These are phyloP conservation scores for Lactarius sanguifluus DNA, from an alignment of 768 basidiomycete species.

Conservation along the genomic window DNA sequence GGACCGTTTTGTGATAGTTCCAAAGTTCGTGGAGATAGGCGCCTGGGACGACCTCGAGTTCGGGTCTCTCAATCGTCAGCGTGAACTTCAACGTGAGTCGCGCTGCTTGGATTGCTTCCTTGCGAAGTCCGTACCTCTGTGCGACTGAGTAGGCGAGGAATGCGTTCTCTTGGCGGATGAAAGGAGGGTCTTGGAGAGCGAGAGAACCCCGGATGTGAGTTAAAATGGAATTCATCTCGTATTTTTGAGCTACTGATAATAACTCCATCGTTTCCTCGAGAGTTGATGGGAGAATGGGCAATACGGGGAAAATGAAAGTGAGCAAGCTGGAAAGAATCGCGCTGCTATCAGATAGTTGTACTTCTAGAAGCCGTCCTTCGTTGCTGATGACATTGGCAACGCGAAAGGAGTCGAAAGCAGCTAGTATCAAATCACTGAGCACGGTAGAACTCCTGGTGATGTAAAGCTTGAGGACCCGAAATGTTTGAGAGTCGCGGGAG, in stretches of 20 bases:
- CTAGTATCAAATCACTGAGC: background rate
- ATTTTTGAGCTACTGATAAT: background rate
- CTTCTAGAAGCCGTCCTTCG: too few species aligned
- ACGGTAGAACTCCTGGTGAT: slow-evolving; percentile 1
- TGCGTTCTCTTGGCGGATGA: slow-evolving; percentile 5
- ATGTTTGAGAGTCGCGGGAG: background rate
- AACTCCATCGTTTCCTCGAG: background rate
- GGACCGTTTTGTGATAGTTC: slow-evolving; percentile 8
- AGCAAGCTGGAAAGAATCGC: background rate
- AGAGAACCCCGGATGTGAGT: background rate
- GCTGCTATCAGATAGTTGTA: background rate
- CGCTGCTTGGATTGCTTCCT: slow-evolving; percentile 4
- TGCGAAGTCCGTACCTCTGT: background rate
- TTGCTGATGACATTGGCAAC: too few species aligned
- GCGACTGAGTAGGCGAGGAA: slow-evolving; percentile 9
- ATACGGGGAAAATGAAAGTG: background rate
- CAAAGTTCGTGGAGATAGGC: slow-evolving; percentile 12
- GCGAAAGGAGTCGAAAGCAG: too few species aligned
- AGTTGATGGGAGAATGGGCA: background rate
- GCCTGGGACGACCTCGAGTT: background rate
- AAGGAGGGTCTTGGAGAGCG: background rate
- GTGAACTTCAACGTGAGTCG: background rate
- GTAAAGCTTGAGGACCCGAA: slow-evolving; percentile 5
- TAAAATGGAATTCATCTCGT: background rate
- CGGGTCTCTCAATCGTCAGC: background rate